These are phyloP conservation scores for Fagopyrum tataricum DNA, from an alignment of 148 eudicot genomes.

Conservation along the genomic window DNA sequence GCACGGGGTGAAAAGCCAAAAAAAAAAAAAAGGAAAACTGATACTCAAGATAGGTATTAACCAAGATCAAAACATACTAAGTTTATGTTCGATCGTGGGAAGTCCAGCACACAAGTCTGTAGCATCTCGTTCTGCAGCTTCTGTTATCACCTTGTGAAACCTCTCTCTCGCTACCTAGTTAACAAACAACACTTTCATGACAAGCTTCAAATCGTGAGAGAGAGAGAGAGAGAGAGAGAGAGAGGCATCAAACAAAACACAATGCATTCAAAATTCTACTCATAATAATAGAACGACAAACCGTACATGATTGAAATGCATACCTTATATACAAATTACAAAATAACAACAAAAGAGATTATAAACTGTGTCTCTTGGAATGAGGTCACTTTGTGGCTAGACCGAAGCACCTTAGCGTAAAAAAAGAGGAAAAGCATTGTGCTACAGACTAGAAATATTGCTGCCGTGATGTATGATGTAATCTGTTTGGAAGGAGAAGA, in stretches of 20 bases:
- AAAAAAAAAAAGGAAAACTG: background rate
- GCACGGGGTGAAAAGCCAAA: background rate
- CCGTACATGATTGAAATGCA: background rate
- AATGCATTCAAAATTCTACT: background rate
- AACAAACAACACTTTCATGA: constrained; percentile 31
- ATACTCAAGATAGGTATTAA: background rate
- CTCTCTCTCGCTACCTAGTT: constrained; percentile 65
- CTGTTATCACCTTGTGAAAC: constrained; percentile 68
- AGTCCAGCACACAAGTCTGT: constrained; percentile 38
- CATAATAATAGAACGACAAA: background rate
- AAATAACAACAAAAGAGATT: background rate
- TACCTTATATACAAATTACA: background rate
- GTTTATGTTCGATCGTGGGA: constrained; percentile 38
- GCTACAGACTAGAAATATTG: no score
- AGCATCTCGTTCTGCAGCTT: constrained; percentile 51
- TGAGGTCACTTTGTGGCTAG: no score
- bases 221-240: no score
- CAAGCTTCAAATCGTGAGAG: background rate
- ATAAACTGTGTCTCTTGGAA: background rate
- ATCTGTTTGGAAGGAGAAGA: no score
- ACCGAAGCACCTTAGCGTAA: no score
- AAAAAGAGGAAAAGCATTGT: no score
- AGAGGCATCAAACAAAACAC: no score
- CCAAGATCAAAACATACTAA: constrained; percentile 40
- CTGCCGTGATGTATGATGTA: no score